phyloP scores from a whole-genome alignment of 345 rosid species.

The Linum tenue region DNA sequence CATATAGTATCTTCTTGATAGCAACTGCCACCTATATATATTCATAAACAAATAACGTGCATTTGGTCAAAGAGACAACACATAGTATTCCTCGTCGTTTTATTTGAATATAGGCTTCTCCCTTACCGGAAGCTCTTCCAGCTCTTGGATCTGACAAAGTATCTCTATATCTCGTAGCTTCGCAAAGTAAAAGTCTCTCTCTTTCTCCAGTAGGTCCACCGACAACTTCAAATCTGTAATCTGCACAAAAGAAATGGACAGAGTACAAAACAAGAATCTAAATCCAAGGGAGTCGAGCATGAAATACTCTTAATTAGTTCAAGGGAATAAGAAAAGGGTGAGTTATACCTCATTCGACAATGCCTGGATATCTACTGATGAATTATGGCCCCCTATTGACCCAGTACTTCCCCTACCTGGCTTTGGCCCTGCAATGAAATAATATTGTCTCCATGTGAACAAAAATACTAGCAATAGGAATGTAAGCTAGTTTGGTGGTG shows the following conservation, averaged over 20 bases:
- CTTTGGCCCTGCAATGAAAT: slow-evolving; percentile 40
- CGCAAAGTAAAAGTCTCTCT: slow-evolving; percentile 86
- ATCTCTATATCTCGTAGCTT: slow-evolving; percentile 80
- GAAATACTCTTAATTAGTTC: too few relatives aligned
- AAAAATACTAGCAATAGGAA: slow-evolving; percentile 3
- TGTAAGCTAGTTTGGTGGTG: background rate
- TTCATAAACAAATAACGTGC: too few relatives aligned
- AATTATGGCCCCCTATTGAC: slow-evolving; percentile 28
- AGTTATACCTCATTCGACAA: slow-evolving; percentile 75
- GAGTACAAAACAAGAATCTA: background rate
- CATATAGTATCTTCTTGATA: slow-evolving; percentile 76
- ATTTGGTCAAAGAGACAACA: background rate
- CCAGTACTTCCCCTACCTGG: slow-evolving; percentile 35
- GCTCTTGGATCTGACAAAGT: slow-evolving; percentile 66
- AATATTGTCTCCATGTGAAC: background rate
- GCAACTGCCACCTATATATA: slow-evolving; percentile 61
- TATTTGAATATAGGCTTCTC: background rate
- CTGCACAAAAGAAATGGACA: slow-evolving; percentile 25
- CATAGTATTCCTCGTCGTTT: background rate
- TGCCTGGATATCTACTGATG: slow-evolving; percentile 44
- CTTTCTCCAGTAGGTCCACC: slow-evolving; percentile 70
- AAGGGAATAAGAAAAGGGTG: background rate
- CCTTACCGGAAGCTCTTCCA: slow-evolving; percentile 62
- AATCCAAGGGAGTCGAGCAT: background rate
- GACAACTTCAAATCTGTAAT: slow-evolving; percentile 63